Evolutionary conservation across 1,284 basidiomycete genomes (phyloP).

Genomic region (Tilletia setariae): DNA sequence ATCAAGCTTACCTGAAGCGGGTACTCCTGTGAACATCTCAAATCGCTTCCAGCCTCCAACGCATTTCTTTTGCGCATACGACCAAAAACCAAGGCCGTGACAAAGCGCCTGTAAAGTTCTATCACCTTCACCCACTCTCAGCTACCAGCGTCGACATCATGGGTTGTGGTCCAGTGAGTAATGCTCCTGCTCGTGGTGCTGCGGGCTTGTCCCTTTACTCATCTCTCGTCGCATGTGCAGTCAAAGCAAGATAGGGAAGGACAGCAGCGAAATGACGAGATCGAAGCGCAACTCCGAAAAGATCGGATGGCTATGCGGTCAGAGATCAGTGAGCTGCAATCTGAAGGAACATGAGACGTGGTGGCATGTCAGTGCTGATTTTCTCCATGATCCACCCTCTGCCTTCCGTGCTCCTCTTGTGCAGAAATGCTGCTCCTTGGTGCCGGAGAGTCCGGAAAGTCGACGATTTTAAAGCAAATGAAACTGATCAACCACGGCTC

Average conservation of each 20-base stretch:
- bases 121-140: neutral
- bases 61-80: too few species aligned
- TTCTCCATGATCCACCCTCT: constrained; percentile 6
- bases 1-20: too few species aligned
- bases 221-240: neutral
- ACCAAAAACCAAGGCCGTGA: too few species aligned
- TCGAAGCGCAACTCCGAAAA: constrained; percentile 88
- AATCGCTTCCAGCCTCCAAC: too few species aligned
- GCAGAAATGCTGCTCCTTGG: constrained; percentile 50
- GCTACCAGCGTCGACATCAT: constrained; percentile 18
- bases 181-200: too few species aligned
- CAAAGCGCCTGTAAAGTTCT: too few species aligned
- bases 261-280: constrained; percentile 71
- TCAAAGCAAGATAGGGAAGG: constrained; percentile 50
- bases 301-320: constrained; percentile 89
- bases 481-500: constrained; percentile 59
- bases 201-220: too few species aligned
- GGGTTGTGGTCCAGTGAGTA: constrained; percentile 33
- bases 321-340: constrained; percentile 69
- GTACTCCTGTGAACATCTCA: too few species aligned
- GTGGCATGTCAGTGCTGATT: neutral
- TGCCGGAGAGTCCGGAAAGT: constrained; percentile 54
- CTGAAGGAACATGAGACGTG: too few species aligned
- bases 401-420: constrained; percentile 15
- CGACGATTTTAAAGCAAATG: constrained; percentile 54